Evolutionary conservation across 441 rosid genomes (phyloP), one percentile per base, ranked within the genome.

Genomic region (Gossypium gossypioides): DNA sequence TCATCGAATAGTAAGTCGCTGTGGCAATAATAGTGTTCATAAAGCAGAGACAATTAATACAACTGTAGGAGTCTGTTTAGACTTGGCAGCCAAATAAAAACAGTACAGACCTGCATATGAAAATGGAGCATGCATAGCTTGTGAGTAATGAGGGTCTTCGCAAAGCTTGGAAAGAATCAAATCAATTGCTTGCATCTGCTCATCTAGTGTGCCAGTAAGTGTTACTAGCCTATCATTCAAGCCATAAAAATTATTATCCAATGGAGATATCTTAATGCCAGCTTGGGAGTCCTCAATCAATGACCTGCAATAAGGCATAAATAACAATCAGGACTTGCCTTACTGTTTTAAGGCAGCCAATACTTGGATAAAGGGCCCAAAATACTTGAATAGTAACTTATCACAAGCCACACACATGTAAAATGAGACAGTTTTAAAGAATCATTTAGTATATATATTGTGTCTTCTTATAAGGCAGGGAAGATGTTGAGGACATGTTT

Each of bases 231-330:
- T 86, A 83, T 96, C 99, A 83, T 80, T 92, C 87, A 90, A 66
- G 73, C 98, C 97, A 81, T 86, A 88, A 77, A 81, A 92, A 84
- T 86, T 92, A 76, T 85, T 86, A 81, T 95, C 99, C 82, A 81
- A 88, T 40, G 96, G 93, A 66, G 99, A 89, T 80, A 95, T 90
- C 85, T 92, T 95, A 77, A 95, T 95, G 78, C 89, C 85, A 75
- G 99, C 99, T 83, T 87, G 93, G 75, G 98, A 95, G 24, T 88
- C 96, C 72, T 95, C 99, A 73, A 92, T 92, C 80, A 95, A 95
- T 69, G 98, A 95, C 91, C 98, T 95, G 83, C 73, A 76, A 3
- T 57, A 72, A 70, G 51, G 64, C 25, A 82, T 69, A n/a, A 9
- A 56, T 40, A 51, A 57, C 42, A 50, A 62, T 80, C 69, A 76